Base-by-base conservation (phyloP, 116 monocot genomes). In the Thalassia testudinum region DNA sequence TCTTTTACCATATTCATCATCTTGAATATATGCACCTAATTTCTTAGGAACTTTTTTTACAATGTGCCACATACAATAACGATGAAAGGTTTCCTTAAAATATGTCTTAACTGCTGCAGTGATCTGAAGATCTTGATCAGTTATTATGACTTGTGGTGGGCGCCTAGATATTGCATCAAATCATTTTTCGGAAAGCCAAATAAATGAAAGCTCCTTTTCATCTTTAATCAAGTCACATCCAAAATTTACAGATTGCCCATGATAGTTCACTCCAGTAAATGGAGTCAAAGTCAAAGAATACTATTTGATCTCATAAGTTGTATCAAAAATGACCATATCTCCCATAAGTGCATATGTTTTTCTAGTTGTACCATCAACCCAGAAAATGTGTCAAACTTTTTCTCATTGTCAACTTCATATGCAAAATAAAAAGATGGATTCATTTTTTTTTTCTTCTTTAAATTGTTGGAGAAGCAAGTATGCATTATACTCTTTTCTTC, bases 231-330 rank as follows among this genome's bases (percentile, higher is more conserved):
- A 25, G 3, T 23, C 51, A 51, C 21, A 51, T 23, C 51, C 47
- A 51, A 51, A 51, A 26, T 24, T 51, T 24, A 51, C 16, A 11
- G 51, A 51, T n/a, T 25, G 51, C 7, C n/a, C 24, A 51, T 51
- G 47, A 53, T 27, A 17, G 53, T 1, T n/a, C n/a, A n/a, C n/a
- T n/a, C n/a, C n/a, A n/a, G n/a, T n/a, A n/a, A n/a, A n/a, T n/a
- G n/a, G n/a, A n/a, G 53, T 27, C 13, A 53, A 23, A 15, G 29
- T 14, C 7, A 53, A 0, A 10, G 43, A 58, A n/a, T 58, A 58
- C 26, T 43, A 24, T 16, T 58, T 58, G 1, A 43, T 58, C 0
- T 43, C 58, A 58, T 58, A 58, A 4, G 58, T 58, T 23, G 42
- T 58, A 13, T 58, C n/a, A n/a, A n/a, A n/a, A n/a, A n/a, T n/a